Evolutionary conservation across 1,139 yeast species (phyloP), one percentile per base, ranked within the genome.

Genomic region (Maudiozyma humilis): DNA sequence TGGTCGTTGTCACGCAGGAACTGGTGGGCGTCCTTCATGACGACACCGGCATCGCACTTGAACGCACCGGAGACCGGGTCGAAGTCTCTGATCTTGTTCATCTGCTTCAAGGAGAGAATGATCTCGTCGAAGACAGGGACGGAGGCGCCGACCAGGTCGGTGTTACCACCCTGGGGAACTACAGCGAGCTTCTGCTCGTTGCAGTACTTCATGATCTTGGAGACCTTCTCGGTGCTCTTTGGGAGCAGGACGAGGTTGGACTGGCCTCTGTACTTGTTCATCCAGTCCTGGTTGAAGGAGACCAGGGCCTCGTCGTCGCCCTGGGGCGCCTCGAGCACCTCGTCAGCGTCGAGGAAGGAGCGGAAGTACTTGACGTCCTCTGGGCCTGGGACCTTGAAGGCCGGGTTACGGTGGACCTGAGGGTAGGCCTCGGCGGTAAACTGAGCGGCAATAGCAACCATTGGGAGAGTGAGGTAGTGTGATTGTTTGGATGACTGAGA

Each of bases 141-240:
- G 2, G 95, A 83, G 2, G 97, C 97, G 47, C 97, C 97, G 33
- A 89, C 97, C 44, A 89, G 75, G 15, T 96, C 96, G 3, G 97
- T 89, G 65, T 89, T 89, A 50, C 97, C 97, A 59, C 97, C 96
- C 66, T 89, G 97, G 12, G 97, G 97, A 5, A 87, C 96, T 38
- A 89, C 82, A 0, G 97, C 96, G 33, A 89, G 67, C 49, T 73
- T 75, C 41, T 80, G 68, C 27, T 82, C 86, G 59, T 85, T 84
- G 70, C 96, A 87, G 64, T 87, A 82, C 61, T 80, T 79, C 58
- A 89, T 62, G 50, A 89, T 86, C 55, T 76, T 60, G 3, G 91
- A 73, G 16, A 91, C 82, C 63, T 91, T 91, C 49, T 82, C 78
- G 2, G 88, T 78, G 16, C 85, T 76, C 56, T 82, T 83, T 34